phyloP scores from a whole-genome alignment of 306 rosid species.

The Corylus heterophylla region DNA sequence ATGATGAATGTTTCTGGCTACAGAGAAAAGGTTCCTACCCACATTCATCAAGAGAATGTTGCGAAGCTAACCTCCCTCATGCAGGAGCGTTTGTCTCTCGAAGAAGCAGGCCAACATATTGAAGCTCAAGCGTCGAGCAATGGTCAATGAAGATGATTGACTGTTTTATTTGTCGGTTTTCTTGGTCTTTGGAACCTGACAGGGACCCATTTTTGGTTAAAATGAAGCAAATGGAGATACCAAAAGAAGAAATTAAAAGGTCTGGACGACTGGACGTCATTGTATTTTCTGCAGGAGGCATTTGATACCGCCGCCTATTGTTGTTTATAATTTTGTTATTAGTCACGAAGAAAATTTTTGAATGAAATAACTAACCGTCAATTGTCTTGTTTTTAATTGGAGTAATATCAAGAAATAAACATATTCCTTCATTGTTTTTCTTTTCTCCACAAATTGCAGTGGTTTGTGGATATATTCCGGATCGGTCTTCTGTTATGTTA shows the following conservation, averaged over 20 bases:
- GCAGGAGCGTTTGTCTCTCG: constrained; percentile 65
- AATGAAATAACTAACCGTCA: not conserved
- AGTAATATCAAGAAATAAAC: not conserved
- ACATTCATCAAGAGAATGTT: constrained; percentile 54
- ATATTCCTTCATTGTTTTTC: too few relatives aligned
- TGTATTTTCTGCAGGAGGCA: not conserved
- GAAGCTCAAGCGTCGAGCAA: constrained; percentile 36
- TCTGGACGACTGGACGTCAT: not conserved
- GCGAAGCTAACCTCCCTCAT: constrained; percentile 62
- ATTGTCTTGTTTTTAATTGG: not conserved
- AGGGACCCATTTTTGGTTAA: not conserved
- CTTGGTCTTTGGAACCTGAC: not conserved
- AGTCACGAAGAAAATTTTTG: not conserved
- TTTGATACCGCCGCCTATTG: not conserved
- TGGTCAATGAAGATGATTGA: not conserved
- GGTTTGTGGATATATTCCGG: too few relatives aligned
- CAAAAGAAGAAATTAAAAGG: not conserved
- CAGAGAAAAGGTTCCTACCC: constrained; percentile 62
- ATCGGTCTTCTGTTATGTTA: too few relatives aligned
- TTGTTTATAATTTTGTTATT: not conserved
- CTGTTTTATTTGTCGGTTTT: not conserved
- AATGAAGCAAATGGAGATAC: not conserved
- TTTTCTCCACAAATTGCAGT: too few relatives aligned
- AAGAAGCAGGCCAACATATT: constrained; percentile 56
- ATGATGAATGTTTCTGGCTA: constrained; percentile 64